Base-by-base conservation (phyloP, 441 rosid genomes). In the Viola pubescens region DNA sequence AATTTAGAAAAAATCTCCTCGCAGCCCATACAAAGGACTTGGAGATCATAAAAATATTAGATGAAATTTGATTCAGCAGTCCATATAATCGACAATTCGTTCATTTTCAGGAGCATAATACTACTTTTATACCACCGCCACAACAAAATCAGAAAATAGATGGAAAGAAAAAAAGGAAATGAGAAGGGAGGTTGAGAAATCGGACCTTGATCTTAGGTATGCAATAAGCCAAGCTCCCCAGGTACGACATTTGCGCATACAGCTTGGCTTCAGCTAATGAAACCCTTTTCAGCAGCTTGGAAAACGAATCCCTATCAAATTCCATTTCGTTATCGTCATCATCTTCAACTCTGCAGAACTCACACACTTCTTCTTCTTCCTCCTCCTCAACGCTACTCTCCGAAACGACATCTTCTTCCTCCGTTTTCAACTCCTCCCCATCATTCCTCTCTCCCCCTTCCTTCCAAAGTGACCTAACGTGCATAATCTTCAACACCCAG, bases 401-500 rank as follows among this genome's bases (percentile, higher is more conserved):
- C 9, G 12, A 56, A 44, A 5, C 61, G 37, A 5, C 54, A 4
- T n/a, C 64, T 4, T 14, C 64, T 13, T 44, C 39, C 37, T 54
- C 70, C 62, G 57, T 57, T 49, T 55, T 52, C 8, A 40, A 52
- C 12, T 46, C 70, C 39, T 67, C 70, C 48, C 16, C 67, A 34
- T 5, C 58, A 9, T 38, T 19, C 10, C 61, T 44, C n/a, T 42
- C 64, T 4, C 67, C 64, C 68, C 61, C 75, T 9, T 73, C 79
- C 62, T 71, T 78, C 87, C 89, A 76, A 34, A 80, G 75, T 0
- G 94, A 83, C 48, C 77, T 74, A n/a, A 83, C 83, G 13, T 81
- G 88, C 76, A 94, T 71, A 81, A 94, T 88, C 95, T 82, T 94
- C 79, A 79, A 55, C 37, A 89, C 87, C 95, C 97, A 88, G 68